Base-by-base conservation (phyloP, 2,329 filamentous ascomycete species). In the Dactylonectria estremocensis region DNA sequence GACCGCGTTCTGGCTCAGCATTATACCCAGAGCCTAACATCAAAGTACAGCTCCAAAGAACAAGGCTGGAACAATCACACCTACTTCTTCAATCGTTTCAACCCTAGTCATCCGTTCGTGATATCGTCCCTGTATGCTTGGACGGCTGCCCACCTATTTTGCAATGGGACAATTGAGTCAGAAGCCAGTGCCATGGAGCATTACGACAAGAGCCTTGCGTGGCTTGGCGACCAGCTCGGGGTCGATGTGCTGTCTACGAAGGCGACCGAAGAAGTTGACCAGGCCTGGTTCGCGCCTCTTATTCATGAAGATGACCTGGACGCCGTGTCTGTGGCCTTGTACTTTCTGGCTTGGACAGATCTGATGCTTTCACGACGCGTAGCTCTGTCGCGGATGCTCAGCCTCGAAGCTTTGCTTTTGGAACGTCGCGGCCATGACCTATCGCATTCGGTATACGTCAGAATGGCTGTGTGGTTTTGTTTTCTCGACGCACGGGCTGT, bases 71-170 rank as follows among this genome's bases (percentile, higher is more conserved):
- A 28, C 48, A 13, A 50, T 16, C 48, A 50, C 22, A 50, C 48
- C 48, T 50, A 50, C 48, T 50, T 50, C 48, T 50, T 50, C 9
- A 50, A 50, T 13, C 48, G 48, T 20, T 50, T 50, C 48, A 50
- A 50, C 48, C 28, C 48, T 4, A 50, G 48, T 10, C 48, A 50
- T 28, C 48, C 48, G 48, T 50, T 50, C 16, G 48, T 50, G 48
- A 28, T 50, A 28, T 50, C 48, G 18, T 50, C 48, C 11, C 48
- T 50, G 14, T 50, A 50, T n/a, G 48, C 48, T 10, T 50, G 48
- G 48, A 50, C 48, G 7, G 22, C 37, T 40, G 37, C 37, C 37
- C 37, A 40, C 10, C 37, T 40, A 1, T 40, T 40, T 14, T 40
- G 37, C 37, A 40, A 40, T 16, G 37, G 37, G 37, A 40, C 37